Conservation (phyloP, 2,329 filamentous ascomycete species). For the Colletotrichum sojae region DNA sequence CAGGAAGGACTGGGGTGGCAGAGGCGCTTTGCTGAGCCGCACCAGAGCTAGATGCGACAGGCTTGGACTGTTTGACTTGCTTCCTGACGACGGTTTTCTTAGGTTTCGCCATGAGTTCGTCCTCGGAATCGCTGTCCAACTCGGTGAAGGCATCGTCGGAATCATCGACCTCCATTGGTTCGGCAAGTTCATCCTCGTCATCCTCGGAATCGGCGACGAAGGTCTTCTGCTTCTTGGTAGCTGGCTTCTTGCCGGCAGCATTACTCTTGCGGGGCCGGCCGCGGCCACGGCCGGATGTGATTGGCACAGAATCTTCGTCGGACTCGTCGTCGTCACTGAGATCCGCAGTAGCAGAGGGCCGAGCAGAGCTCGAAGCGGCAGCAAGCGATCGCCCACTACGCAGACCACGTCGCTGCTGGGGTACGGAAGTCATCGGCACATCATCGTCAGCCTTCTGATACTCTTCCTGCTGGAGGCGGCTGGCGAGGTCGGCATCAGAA, state of each 20-base stretch:
- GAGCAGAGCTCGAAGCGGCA: not conserved
- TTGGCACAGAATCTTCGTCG: constrained; percentile 23
- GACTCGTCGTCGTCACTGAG: constrained; percentile 24
- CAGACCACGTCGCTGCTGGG: not conserved
- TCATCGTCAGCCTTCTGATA: constrained; percentile 38
- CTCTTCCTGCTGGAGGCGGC: constrained; percentile 53
- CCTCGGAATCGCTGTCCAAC: constrained; percentile 8
- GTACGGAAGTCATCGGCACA: not conserved
- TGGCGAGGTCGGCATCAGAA: constrained; percentile 51
- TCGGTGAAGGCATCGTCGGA: constrained; percentile 8
- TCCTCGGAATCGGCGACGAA: constrained; percentile 13
- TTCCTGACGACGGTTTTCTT: constrained; percentile 18
- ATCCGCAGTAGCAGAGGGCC: not conserved
- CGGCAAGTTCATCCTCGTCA: constrained; percentile 39
- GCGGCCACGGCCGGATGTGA: constrained; percentile 34
- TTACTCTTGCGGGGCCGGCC: constrained; percentile 49
- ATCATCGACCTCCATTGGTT: constrained; percentile 43
- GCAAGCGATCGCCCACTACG: not conserved
- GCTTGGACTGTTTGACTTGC: constrained; percentile 10
- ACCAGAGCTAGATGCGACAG: constrained; percentile 1
- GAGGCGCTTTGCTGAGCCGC: not conserved
- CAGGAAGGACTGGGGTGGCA: not conserved
- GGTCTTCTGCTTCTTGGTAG: constrained; percentile 36
- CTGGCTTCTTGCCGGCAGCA: constrained; percentile 44
- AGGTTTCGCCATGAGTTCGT: not conserved